These are phyloP conservation scores for Aeminium ludgeri DNA, from an alignment of 495 filamentous ascomycete species.

Conservation along the genomic window DNA sequence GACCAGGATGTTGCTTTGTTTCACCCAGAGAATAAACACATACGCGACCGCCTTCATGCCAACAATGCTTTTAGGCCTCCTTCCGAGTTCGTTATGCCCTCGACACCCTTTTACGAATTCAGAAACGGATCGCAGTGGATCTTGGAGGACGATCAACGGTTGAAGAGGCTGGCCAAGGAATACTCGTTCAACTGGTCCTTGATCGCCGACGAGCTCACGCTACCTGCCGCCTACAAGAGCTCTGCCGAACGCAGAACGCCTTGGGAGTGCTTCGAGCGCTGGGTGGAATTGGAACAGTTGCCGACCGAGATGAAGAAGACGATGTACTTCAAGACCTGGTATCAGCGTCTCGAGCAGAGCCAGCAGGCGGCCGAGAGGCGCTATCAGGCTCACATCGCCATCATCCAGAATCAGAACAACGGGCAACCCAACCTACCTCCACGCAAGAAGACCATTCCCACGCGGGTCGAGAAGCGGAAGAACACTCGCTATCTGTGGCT, in stretches of 20 bases:
- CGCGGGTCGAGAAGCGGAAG: slow-evolving; percentile 69
- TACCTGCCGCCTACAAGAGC: slow-evolving; percentile 59
- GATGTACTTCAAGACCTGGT: slow-evolving; percentile 76
- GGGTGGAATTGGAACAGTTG: slow-evolving; percentile 75
- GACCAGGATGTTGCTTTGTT: slow-evolving; percentile 73
- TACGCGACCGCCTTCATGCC: slow-evolving; percentile 81
- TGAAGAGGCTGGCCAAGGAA: slow-evolving; percentile 69
- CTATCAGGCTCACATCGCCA: slow-evolving; percentile 41
- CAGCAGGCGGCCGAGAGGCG: slow-evolving; percentile 43
- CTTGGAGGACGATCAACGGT: slow-evolving; percentile 69
- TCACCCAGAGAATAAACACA: slow-evolving; percentile 71
- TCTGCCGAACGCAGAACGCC: slow-evolving; percentile 80
- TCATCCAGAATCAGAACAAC: slow-evolving; percentile 37
- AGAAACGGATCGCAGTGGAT: slow-evolving; percentile 82
- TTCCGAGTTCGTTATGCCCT: slow-evolving; percentile 73
- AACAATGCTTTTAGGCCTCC: slow-evolving; percentile 88
- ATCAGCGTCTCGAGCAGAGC: slow-evolving; percentile 61
- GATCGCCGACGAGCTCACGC: slow-evolving; percentile 59
- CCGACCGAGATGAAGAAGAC: slow-evolving; percentile 85
- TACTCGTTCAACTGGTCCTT: slow-evolving; percentile 96
- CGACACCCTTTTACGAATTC: slow-evolving; percentile 72
- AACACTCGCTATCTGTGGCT: slow-evolving; percentile 72
- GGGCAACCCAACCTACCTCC: slow-evolving; percentile 38
- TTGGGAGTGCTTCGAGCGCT: slow-evolving; percentile 97
- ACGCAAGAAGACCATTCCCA: slow-evolving; percentile 50